phyloP scores from a whole-genome alignment of 495 filamentous ascomycete species.

The Letharia lupina region DNA sequence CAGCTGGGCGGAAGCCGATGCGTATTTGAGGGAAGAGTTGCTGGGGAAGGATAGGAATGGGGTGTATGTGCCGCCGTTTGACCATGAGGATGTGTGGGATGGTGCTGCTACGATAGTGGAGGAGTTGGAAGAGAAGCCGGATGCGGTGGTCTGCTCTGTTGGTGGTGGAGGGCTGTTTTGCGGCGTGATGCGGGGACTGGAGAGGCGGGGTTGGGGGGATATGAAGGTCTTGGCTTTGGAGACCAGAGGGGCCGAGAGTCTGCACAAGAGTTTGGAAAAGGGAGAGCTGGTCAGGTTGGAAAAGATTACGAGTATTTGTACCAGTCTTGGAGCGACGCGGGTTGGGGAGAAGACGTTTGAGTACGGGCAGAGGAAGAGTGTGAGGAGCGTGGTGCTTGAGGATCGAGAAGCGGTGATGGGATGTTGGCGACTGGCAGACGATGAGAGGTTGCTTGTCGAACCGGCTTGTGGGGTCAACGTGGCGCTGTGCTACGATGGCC shows the following conservation, averaged over 20 bases:
- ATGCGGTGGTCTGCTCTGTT: slow-evolving; percentile 73
- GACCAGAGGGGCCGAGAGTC: slow-evolving; percentile 68
- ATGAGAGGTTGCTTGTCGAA: slow-evolving; percentile 74
- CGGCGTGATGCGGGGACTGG: slow-evolving; percentile 68
- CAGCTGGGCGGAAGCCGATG: slow-evolving; percentile 71
- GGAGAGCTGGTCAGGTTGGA: slow-evolving; percentile 57
- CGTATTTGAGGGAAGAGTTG: slow-evolving; percentile 54
- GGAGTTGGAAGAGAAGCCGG: slow-evolving; percentile 61
- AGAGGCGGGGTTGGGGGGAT: slow-evolving; percentile 29
- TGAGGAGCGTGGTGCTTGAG: slow-evolving; percentile 60
- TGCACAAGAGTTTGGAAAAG: slow-evolving; percentile 51
- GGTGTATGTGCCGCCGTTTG: slow-evolving; percentile 89
- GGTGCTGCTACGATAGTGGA: slow-evolving; percentile 66
- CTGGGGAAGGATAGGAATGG: slow-evolving; percentile 44
- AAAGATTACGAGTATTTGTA: slow-evolving; percentile 74
- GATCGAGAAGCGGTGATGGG: slow-evolving; percentile 77
- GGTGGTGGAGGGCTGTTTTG: slow-evolving; percentile 84
- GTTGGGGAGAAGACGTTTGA: slow-evolving; percentile 68
- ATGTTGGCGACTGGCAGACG: slow-evolving; percentile 67
- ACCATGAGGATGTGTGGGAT: slow-evolving; percentile 77
- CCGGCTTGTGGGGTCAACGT: slow-evolving; percentile 73
- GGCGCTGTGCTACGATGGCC: slow-evolving; percentile 52
- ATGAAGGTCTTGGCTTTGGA: slow-evolving; percentile 70
- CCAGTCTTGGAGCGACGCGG: slow-evolving; percentile 62
- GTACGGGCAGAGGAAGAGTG: slow-evolving; percentile 43